Evolutionary conservation across 345 rosid species (phyloP).

Genomic region (Excoecaria agallocha): DNA sequence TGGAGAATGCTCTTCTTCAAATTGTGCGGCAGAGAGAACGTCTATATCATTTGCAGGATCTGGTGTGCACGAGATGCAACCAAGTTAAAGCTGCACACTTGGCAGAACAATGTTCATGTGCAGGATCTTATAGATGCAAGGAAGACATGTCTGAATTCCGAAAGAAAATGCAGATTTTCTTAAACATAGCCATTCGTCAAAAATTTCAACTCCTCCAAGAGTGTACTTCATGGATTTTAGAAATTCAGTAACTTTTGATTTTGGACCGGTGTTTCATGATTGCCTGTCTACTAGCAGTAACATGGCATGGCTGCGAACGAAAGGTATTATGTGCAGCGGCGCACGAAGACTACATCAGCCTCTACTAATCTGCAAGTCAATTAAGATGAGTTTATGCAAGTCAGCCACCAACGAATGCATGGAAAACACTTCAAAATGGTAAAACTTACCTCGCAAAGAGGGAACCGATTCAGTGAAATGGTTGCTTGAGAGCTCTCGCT

Average conservation of each 20-base stretch:
- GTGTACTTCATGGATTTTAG: constrained; percentile 61
- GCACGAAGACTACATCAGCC: not conserved
- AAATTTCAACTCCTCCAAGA: constrained; percentile 63
- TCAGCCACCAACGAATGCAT: not conserved
- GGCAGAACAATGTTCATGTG: constrained; percentile 76
- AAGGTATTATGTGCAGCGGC: not conserved
- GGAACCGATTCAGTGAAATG: no score
- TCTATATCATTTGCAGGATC: constrained; percentile 83
- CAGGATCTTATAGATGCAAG: constrained; percentile 74
- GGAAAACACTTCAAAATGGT: not conserved
- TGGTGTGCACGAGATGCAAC: constrained; percentile 73
- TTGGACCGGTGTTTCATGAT: not conserved
- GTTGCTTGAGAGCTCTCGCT: no score
- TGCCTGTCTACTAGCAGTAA: not conserved
- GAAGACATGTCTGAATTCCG: constrained; percentile 64
- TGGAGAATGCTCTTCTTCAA: constrained; percentile 86
- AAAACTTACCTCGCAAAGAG: no score
- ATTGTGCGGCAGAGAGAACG: constrained; percentile 78
- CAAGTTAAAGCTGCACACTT: constrained; percentile 89
- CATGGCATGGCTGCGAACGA: not conserved
- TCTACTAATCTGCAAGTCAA: not conserved
- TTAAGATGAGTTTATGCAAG: no score
- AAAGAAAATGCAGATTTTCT: constrained; percentile 63
- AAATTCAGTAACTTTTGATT: constrained; percentile 19
- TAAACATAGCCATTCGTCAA: constrained; percentile 57